These are phyloP conservation scores for Vishniacozyma victoriae DNA, from an alignment of 768 basidiomycete genomes.

Conservation along the genomic window DNA sequence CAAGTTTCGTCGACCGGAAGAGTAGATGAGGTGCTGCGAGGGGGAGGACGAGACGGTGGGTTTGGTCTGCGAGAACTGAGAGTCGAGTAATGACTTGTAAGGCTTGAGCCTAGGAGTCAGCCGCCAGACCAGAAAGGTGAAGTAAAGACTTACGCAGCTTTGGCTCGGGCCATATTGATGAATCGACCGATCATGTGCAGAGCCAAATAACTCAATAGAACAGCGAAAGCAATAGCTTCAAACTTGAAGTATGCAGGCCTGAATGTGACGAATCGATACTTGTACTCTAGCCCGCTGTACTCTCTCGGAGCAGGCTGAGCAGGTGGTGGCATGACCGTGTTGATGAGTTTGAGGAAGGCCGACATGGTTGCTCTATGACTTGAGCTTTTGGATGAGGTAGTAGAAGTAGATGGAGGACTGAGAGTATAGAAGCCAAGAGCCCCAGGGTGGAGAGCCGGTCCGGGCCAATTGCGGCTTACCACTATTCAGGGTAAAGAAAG, in stretches of 20 bases:
- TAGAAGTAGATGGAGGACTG: too few relatives aligned
- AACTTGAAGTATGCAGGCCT: slow-evolving; percentile 73
- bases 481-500: too few relatives aligned
- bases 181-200: slow-evolving; percentile 60
- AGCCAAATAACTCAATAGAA: slow-evolving; percentile 56
- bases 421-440: too few relatives aligned
- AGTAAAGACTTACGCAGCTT: slow-evolving; percentile 56
- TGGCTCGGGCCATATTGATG: slow-evolving; percentile 58
- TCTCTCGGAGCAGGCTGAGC: slow-evolving; percentile 55
- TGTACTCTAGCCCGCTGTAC: slow-evolving; percentile 70
- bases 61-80: slow-evolving; percentile 62
- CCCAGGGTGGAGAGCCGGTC: too few relatives aligned
- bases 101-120: slow-evolving; percentile 55
- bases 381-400: too few relatives aligned
- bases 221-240: slow-evolving; percentile 59
- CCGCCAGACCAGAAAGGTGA: neutral
- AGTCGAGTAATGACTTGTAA: slow-evolving; percentile 56
- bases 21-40: slow-evolving; percentile 64
- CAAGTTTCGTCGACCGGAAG: slow-evolving; percentile 74
- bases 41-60: slow-evolving; percentile 29
- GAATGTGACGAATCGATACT: slow-evolving; percentile 71
- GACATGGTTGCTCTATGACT: slow-evolving; percentile 11
- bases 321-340: slow-evolving; percentile 52
- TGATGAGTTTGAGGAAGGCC: slow-evolving; percentile 22
- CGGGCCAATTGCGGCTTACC: too few relatives aligned